Percentiles rank a stretch among this genome's conserved stretches.
phyloP scores from a whole-genome alignment of 129 eudicot species.

The Lonicera japonica region DNA sequence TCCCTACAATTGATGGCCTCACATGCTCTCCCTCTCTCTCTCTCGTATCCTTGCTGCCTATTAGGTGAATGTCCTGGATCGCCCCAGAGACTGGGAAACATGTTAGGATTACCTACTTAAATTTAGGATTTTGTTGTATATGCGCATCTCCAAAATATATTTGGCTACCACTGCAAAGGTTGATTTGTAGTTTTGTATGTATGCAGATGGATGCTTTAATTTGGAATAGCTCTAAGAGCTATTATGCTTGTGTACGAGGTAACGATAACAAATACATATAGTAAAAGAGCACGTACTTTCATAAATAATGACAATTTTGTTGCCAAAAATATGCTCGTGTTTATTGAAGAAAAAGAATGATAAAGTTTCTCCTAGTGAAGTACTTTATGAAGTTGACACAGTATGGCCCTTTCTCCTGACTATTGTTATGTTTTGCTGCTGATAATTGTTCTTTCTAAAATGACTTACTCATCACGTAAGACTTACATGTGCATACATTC shows the following conservation, averaged over 20 bases:
- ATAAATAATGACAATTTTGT: no score
- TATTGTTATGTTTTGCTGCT: neutral
- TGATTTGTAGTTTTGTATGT: neutral
- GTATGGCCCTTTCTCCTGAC: conserved; percentile 31
- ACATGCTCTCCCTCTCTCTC: no score
- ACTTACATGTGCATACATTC: conserved; percentile 9
- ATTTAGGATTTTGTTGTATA: neutral
- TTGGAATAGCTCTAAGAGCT: conserved; percentile 84
- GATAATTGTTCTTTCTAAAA: neutral
- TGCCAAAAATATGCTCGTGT: no score
- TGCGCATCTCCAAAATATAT: no score
- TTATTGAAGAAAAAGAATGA: conserved; percentile 98
- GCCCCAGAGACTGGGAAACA: conserved; percentile 24
- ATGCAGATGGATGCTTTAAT: conserved; percentile 92
- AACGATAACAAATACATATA: no score
- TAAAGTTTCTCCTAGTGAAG: conserved; percentile 85
- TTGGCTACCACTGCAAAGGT: neutral
- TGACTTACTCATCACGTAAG: neutral
- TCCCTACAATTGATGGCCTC: neutral
- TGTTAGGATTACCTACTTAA: neutral
- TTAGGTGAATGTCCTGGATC: conserved; percentile 81
- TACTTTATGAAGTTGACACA: conserved; percentile 98
- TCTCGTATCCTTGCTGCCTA: neutral
- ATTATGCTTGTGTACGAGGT: conserved; percentile 97
- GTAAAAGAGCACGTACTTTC: no score